These are phyloP conservation scores for Jatropha podagrica DNA, from an alignment of 441 rosid species.

Conservation along the genomic window DNA sequence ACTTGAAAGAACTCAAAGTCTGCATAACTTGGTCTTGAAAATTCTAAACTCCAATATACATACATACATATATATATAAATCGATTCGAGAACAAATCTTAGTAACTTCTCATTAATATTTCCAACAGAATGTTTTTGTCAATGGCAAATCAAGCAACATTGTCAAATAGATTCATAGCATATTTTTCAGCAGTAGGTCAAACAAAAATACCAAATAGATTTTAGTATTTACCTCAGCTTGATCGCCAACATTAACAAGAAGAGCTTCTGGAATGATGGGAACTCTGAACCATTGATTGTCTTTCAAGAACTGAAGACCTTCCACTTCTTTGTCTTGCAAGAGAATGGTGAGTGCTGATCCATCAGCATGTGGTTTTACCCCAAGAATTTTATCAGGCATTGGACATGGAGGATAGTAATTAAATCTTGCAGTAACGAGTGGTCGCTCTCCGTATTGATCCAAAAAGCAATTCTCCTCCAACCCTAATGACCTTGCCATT, in stretches of 20 bases:
- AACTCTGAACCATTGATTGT: slow-evolving; percentile 53
- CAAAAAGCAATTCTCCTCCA: slow-evolving; percentile 51
- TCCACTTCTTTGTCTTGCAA: slow-evolving; percentile 72
- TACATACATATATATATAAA: no score
- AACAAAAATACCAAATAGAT: no score
- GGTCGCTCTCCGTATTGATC: no score
- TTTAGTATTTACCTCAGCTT: slow-evolving; percentile 42
- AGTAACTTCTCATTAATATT: no score
- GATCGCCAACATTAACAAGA: slow-evolving; percentile 69
- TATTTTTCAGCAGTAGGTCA: no score
- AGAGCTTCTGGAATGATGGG: slow-evolving; percentile 60
- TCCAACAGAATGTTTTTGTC: no score
- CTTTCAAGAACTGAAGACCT: slow-evolving; percentile 73
- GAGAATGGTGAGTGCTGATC: slow-evolving; percentile 61
- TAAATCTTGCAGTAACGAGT: no score
- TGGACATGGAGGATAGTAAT: slow-evolving; percentile 52
- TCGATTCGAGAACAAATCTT: no score
- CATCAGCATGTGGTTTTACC: slow-evolving; percentile 69
- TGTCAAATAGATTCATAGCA: no score
- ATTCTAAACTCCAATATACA: neutral
- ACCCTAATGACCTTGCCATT: slow-evolving; percentile 59
- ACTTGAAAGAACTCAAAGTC: neutral
- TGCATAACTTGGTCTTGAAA: neutral
- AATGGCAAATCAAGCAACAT: no score
- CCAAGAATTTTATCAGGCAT: slow-evolving; percentile 67